phyloP scores from a whole-genome alignment of 352 stramenopile species.

The Aphanomyces cochlioides region DNA sequence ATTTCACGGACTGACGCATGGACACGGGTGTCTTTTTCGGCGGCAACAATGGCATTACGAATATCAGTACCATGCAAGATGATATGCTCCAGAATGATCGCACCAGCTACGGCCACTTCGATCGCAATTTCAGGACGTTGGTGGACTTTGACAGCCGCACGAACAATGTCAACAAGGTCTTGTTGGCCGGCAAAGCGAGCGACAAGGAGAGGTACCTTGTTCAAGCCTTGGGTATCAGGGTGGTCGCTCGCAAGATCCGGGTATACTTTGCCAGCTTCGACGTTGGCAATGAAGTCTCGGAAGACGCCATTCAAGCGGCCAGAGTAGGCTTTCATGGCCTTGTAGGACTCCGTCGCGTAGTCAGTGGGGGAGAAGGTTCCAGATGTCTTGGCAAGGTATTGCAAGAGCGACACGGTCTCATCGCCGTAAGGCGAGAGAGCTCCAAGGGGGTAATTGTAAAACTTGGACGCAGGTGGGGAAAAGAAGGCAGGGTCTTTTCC shows the following conservation, averaged over 20 bases:
- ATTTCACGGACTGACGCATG: slow-evolving; percentile 35
- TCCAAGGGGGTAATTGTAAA: slow-evolving; percentile 58
- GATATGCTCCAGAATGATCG: slow-evolving; percentile 53
- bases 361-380: slow-evolving; percentile 35
- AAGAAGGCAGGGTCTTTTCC: slow-evolving; percentile 48
- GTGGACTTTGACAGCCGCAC: slow-evolving; percentile 51
- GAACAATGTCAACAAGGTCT: slow-evolving; percentile 44
- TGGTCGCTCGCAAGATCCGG: slow-evolving; percentile 49
- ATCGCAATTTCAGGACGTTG: slow-evolving; percentile 49
- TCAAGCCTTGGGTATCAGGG: slow-evolving; percentile 58
- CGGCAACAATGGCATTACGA: slow-evolving; percentile 37
- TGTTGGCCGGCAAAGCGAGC: slow-evolving; percentile 47
- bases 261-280: slow-evolving; percentile 54
- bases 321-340: slow-evolving; percentile 52
- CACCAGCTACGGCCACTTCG: slow-evolving; percentile 47
- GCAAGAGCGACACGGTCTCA: slow-evolving; percentile 55
- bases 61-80: slow-evolving; percentile 39
- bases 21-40: slow-evolving; percentile 42
- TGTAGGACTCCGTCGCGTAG: slow-evolving; percentile 43
- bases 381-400: slow-evolving; percentile 43
- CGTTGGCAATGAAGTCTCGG: slow-evolving; percentile 62
- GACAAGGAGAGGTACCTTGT: slow-evolving; percentile 54
- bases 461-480: slow-evolving; percentile 54
- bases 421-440: slow-evolving; percentile 59
- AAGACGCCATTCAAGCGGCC: slow-evolving; percentile 63